These are phyloP conservation scores for Multifurca ochricompacta DNA, from an alignment of 768 basidiomycete genomes.

Conservation along the genomic window DNA sequence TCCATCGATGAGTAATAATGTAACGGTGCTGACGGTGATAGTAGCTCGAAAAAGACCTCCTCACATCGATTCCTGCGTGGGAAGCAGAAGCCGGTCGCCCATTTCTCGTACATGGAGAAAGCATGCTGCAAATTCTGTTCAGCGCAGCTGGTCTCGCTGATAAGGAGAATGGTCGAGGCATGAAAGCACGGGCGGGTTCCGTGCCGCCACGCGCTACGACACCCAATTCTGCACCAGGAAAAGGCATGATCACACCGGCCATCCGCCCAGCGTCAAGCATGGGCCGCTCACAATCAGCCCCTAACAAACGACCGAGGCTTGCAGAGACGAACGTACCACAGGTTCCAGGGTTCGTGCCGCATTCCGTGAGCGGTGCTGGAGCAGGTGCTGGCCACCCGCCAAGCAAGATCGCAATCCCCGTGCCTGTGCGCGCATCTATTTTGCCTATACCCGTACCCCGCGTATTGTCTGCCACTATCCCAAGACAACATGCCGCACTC, in stretches of 20 bases:
- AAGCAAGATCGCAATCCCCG: slow-evolving; percentile 24
- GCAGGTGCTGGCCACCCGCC: slow-evolving; percentile 10
- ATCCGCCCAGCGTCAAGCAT: slow-evolving; percentile 47
- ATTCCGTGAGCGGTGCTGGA: not conserved
- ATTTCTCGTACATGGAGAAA: slow-evolving; percentile 81
- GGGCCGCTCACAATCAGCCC: slow-evolving; percentile 37
- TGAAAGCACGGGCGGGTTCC: slow-evolving; percentile 39
- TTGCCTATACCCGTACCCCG: slow-evolving; percentile 28
- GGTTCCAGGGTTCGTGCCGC: slow-evolving; percentile 28
- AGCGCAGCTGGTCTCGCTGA: slow-evolving; percentile 56
- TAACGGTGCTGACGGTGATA: not conserved
- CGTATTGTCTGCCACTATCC: slow-evolving; percentile 42
- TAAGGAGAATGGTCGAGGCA: slow-evolving; percentile 59
- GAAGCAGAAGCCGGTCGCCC: slow-evolving; percentile 64
- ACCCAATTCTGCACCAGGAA: slow-evolving; percentile 32
- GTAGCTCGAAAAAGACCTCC: slow-evolving; percentile 84
- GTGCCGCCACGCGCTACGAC: slow-evolving; percentile 58
- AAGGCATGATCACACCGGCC: slow-evolving; percentile 54
- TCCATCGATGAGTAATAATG: not conserved
- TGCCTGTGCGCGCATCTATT: slow-evolving; percentile 10
- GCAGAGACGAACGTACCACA: slow-evolving; percentile 32
- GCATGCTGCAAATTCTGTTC: slow-evolving; percentile 72
- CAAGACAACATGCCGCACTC: slow-evolving; percentile 44
- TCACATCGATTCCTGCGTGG: slow-evolving; percentile 75
- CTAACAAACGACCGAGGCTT: slow-evolving; percentile 58